Base-by-base conservation (phyloP, 73 alveolate species). In the Tetrahymena malaccensis region DNA sequence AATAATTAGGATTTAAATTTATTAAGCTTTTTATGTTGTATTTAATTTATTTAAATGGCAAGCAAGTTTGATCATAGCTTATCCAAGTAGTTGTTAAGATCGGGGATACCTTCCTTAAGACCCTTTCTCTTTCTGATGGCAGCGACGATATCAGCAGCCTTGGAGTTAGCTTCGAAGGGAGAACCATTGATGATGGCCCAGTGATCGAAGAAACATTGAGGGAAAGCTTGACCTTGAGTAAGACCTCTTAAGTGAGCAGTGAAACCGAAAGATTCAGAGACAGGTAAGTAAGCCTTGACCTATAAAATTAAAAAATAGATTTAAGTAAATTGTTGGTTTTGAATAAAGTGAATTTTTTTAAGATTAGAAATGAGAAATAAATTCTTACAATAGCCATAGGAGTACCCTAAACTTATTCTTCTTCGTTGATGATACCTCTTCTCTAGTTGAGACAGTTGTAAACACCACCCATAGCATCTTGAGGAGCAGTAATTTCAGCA, bases 221-320 rank as follows among this genome's bases (percentile, higher is more conserved):
- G 99, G 99, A 99, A 99, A 95, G 99, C 99, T 98, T 99, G 98
- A 85, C 99, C 99, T 93, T 99, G 98, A 89, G 99, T 99, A 94
- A 97, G 96, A 93, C 99, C 97, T 96, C 99, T 97, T 97, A 99
- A 96, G 95, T 99, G 99, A 34, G 99, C 99, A 93, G 99, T 98
- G 99, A 99, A 99, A 43, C 99, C 99, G 98, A 99, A 99, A 16
- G 99, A 98, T 97, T 99, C 99, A 95, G 99, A 97, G 97, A 98
- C 99, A 84, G 99, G 99, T 97, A 99, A 96, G 98, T 98, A 98
- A 27, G 99, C 99, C 97, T 98, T 98, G 94, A 95, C 95, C 96
- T 94, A 95, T 43, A 43, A 12, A 35, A 84, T 57, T 94, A 84
- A 70, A 27, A 70, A 70, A n/a, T 70, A 31, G 9, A 70, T 19